Evolutionary conservation across 495 filamentous ascomycete genomes (phyloP), one percentile per base, ranked within the genome.

Genomic region (Hypomontagnella monticulosa): DNA sequence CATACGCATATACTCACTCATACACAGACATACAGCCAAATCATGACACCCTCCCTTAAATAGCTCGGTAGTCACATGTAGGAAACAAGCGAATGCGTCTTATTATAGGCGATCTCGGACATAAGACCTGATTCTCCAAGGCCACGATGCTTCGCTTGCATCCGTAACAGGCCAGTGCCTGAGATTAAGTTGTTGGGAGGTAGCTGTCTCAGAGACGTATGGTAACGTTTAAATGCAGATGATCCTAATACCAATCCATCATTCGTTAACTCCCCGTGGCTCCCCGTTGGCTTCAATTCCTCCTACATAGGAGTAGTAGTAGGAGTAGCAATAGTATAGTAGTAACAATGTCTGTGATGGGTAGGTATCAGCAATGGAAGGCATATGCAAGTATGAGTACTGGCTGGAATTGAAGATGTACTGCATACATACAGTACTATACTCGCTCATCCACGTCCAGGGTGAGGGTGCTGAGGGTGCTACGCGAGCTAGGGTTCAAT

Each of bases 201-300:
- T 56, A 53, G 64, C 62, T 69, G 56, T 58, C 44, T 69, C 55
- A 18, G 37, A 56, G 49, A 64, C 43, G 23, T 6, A 27, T 27
- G 23, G 66, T 64, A 64, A 64, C 66, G 32, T 64, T 61, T 14
- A 23, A 51, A 40, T 61, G 55, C 66, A 69, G 55, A 57, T 64
- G 60, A 63, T 61, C 43, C 52, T 38, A 44, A 54, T 58, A n/a
- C 34, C 15, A 59, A 41, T 48, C 15, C 27, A 44, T 53, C 42
- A 69, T 69, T 60, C 59, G 53, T 15, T 18, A 48, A 32, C 15
- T 66, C 47, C 32, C 10, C 14, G n/a, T 30, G 49, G 27, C 47
- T 40, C 44, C 36, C 49, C 36, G 16, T 44, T 54, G 15, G 38
- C 40, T 8, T 46, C 18, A 18, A 18, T 51, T 18, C 36, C 6